Base-by-base conservation (phyloP, 148 eudicot genomes). In the Fallopia convolvulus region DNA sequence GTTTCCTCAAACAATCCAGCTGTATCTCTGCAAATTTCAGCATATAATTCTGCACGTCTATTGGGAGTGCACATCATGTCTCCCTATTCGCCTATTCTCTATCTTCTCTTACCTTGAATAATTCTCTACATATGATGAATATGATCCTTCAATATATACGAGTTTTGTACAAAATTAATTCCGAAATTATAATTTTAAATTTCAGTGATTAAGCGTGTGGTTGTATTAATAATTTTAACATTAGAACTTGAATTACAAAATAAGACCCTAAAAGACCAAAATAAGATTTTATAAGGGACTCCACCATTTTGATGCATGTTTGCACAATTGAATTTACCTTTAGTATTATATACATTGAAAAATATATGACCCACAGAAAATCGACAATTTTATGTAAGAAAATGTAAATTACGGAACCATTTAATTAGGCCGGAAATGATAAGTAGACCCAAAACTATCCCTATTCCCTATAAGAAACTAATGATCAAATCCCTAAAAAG, bases 1-100 rank as follows among this genome's bases (percentile, higher is more conserved):
- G 70, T 61, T 26, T 26, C 70, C 70, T 26, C 70, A 26, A 61
- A 61, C 70, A 61, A 61, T 30, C 70, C 70, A 61, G 70, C 70
- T 61, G 70, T 61, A 26, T 61, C 39, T 61, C 65, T 61, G 70
- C 70, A 61, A 30, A 61, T 61, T 26, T 61, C 15, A 61, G 70
- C 70, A 23, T 11, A 61, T 61, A 26, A 61, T 61, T 61, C 70
- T 61, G 70, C 70, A 61, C 70, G 70, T 61, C 70, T 61, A 55
- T 18, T 55, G 61, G 61, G 61, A 55, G 26, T 55, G 61, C 61
- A 55, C 61, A 55, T 55, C 26, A 55, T 55, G 61, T 55, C 61
- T 55, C 26, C 56, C 56, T 50, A 50, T 50, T 14, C 6, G n/a
- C 5, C 56, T 50, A 47, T 47, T 47, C 14, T 12, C 50, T 47